Evolutionary conservation across 345 rosid genomes (phyloP).

Genomic region (Populus simonii): DNA sequence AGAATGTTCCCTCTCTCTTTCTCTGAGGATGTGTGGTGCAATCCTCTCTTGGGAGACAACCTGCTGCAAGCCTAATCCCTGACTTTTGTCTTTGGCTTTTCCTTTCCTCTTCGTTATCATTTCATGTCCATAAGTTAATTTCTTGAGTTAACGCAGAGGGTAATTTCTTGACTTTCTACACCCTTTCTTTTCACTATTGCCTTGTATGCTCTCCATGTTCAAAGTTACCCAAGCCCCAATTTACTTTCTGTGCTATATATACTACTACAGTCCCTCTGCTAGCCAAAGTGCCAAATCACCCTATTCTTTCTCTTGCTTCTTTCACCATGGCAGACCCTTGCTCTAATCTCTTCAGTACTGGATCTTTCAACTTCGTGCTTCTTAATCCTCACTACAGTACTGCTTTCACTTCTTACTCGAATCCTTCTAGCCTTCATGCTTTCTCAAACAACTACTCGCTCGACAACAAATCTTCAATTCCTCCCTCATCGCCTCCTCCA

Average conservation of each 20-base stretch:
- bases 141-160: not conserved
- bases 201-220: not conserved
- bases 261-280: not conserved
- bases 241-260: not conserved
- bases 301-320: not conserved
- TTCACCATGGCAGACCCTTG: slow-evolving; percentile 42
- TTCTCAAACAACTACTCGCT: slow-evolving; percentile 1
- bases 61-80: slow-evolving; percentile 18
- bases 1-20: slow-evolving; percentile 15
- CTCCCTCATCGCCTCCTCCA: slow-evolving; percentile 6
- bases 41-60: slow-evolving; percentile 25
- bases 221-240: not conserved
- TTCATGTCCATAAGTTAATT: not conserved
- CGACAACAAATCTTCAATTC: not conserved
- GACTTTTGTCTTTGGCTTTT: slow-evolving; percentile 22
- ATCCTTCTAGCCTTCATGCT: not conserved
- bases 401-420: slow-evolving; percentile 8
- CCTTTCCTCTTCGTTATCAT: not conserved
- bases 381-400: slow-evolving; percentile 17
- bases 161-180: slow-evolving; percentile 14
- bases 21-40: slow-evolving; percentile 9
- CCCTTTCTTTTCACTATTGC: not conserved
- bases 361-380: slow-evolving; percentile 39
- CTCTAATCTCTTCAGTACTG: slow-evolving; percentile 27
- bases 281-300: not conserved